Base-by-base conservation (phyloP, 2,329 filamentous ascomycete species). In the Cordyceps javanica region DNA sequence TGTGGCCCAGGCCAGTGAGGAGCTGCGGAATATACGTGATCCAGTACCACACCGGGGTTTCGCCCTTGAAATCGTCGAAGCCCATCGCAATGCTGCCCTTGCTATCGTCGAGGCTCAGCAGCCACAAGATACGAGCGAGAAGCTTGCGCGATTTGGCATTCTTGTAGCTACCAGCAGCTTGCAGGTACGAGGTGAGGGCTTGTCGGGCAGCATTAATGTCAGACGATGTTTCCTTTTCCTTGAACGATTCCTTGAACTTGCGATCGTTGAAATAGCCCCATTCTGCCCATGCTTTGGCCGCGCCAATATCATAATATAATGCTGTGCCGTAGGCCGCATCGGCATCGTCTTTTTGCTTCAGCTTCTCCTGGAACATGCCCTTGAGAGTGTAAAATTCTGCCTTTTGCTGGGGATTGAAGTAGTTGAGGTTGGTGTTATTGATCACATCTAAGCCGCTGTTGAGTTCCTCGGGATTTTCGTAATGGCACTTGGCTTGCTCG, bases 401-500 rank as follows among this genome's bases (percentile, higher is more conserved):
- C 74, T 99, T 99, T 71, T 99, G 94, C 67, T 92, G 88, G 3
- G 88, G 83, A 61, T 91, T 95, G 72, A 99, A 99, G 77, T 99
- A 99, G 72, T 96, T 97, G 58, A 99, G 83, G 66, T 99, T 99
- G 36, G 94, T 99, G 66, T 99, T 99, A 73, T 99, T 99, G 71
- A 99, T 99, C 3, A 99, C 94, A 68, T 99, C 94, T 63, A 99
- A 72, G 1, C 94, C 94, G 68, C 87, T 96, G 55, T 87, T 93
- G 55, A 99, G 83, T 73, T 99, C 94, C 38, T 90, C 88, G 0
- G 88, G 86, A 67, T 97, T 97, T 74, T 97, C 92, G 71, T 97
- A 99, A 70, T 99, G 94, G 65, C 94, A 99, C 70, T 97, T 97
- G 44, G 94, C 94, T 73, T 99, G 94, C 73, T 99, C 95, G n/a